These are phyloP conservation scores for Scleromitrula shiraiana DNA, from an alignment of 2,329 filamentous ascomycete species.

Conservation along the genomic window DNA sequence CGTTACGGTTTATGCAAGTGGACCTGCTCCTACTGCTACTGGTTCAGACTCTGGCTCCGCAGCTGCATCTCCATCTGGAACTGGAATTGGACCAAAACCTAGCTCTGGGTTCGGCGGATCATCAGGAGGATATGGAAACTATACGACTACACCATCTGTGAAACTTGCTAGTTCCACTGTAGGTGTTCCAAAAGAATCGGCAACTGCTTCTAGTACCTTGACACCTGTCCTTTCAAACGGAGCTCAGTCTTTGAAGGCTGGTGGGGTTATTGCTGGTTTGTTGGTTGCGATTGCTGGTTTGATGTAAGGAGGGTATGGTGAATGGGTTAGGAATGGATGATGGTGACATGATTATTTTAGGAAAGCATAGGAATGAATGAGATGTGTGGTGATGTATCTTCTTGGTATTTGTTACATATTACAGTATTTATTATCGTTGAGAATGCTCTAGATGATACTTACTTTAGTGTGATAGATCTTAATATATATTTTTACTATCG, in stretches of 20 bases:
- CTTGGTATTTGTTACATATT: too few relatives aligned
- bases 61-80: background rate
- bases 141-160: background rate
- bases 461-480: too few relatives aligned
- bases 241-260: background rate
- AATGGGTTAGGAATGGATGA: background rate
- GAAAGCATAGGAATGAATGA: too few relatives aligned
- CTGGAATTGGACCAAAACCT: background rate
- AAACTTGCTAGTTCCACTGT: background rate
- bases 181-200: background rate
- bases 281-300: background rate
- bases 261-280: background rate
- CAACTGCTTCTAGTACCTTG: background rate
- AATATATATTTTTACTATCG: too few relatives aligned
- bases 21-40: background rate
- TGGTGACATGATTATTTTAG: too few relatives aligned
- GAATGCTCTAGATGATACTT: too few relatives aligned
- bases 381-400: too few relatives aligned
- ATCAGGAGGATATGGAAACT: constrained; percentile 1
- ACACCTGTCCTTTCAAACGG: background rate
- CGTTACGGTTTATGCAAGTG: background rate
- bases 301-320: background rate
- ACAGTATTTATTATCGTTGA: too few relatives aligned
- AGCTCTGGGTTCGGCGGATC: background rate
- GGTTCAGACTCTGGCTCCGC: background rate